Conservation (phyloP, 257 asterid species). For the Vinca minor region DNA sequence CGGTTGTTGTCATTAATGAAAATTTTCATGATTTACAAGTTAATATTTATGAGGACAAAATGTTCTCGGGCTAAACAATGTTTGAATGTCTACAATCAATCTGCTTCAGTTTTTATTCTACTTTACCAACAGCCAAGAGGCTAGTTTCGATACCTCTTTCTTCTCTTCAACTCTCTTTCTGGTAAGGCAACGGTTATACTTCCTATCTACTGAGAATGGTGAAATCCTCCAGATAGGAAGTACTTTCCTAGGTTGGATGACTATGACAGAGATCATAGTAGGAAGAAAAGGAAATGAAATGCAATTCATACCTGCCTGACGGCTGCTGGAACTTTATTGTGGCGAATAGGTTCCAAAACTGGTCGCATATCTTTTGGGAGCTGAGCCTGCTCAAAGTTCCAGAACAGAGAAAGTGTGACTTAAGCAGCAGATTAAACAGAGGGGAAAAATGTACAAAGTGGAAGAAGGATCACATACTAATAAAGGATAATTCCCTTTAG, state of each 20-base stretch:
- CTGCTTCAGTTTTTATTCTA: neutral
- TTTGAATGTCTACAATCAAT: neutral
- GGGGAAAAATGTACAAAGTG: conserved; percentile 16
- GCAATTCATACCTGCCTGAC: conserved; percentile 66
- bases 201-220: neutral
- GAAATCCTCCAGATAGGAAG: no score
- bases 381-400: conserved; percentile 59
- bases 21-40: neutral
- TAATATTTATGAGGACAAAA: neutral
- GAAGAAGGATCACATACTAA: conserved; percentile 38
- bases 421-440: conserved; percentile 14
- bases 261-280: conserved; percentile 3
- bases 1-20: neutral
- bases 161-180: no score
- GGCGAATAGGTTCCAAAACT: conserved; percentile 61
- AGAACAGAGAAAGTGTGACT: conserved; percentile 14
- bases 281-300: conserved; percentile 10
- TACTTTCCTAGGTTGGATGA: conserved; percentile 1
- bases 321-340: conserved; percentile 63
- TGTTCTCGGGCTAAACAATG: neutral
- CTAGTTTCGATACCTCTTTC: neutral
- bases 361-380: conserved; percentile 95
- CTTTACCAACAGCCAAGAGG: neutral
- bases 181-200: no score
- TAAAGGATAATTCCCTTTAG: conserved; percentile 61